A percentile compares a stretch with the other conserved stretches of the same genome.
Conservation (phyloP, 345 rosid genomes). For the Lepidium africanum region DNA sequence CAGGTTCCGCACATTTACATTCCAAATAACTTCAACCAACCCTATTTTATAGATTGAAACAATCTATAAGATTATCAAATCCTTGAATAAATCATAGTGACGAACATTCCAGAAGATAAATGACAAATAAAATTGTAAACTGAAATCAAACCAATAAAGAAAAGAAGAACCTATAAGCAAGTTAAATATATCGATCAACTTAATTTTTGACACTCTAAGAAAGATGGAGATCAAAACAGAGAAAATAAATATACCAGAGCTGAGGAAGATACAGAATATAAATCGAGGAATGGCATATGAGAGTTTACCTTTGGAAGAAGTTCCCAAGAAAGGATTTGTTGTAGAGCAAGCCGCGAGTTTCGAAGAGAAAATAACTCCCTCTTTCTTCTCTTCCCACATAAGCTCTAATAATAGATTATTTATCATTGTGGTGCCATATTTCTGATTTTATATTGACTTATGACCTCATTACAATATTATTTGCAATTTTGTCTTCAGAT, state of each 20-base stretch:
- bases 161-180: not conserved
- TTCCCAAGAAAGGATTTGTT: conserved; percentile 18
- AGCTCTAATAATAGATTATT: conserved; percentile 16
- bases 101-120: not conserved
- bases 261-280: not conserved
- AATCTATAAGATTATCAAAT: not conserved
- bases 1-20: not conserved
- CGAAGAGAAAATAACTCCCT: conserved; percentile 22
- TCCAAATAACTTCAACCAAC: not conserved
- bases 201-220: not conserved
- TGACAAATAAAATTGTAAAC: too few species aligned
- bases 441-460: not conserved
- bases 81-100: not conserved
- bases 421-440: not conserved
- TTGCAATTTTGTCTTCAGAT: too few species aligned
- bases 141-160: not conserved
- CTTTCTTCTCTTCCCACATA: conserved; percentile 1
- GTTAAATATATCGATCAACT: not conserved
- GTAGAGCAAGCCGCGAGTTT: conserved; percentile 29
- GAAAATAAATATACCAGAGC: conserved; percentile 1
- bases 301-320: conserved; percentile 21
- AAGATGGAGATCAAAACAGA: not conserved
- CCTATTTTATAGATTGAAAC: not conserved
- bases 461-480: not conserved
- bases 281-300: not conserved